phyloP scores from a whole-genome alignment of 1,284 basidiomycete genomes.

The Retiboletus flavoniger region DNA sequence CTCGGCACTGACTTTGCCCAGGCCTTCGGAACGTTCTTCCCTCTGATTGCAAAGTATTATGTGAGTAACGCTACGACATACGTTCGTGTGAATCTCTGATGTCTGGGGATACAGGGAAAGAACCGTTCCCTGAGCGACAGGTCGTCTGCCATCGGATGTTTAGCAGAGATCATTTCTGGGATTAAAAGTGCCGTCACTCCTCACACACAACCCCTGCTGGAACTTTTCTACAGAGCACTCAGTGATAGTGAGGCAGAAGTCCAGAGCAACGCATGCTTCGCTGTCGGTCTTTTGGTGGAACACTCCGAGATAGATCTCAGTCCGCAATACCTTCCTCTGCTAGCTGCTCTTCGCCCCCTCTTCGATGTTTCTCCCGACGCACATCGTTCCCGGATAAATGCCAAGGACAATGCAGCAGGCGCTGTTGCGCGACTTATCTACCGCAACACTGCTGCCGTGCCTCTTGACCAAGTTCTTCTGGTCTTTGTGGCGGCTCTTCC shows the following conservation, averaged over 20 bases:
- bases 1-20: slow-evolving; percentile 85
- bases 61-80: slow-evolving; percentile 47
- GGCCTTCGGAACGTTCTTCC: slow-evolving; percentile 85
- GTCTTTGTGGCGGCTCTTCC: slow-evolving; percentile 83
- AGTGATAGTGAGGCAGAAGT: slow-evolving; percentile 89
- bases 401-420: slow-evolving; percentile 94
- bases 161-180: slow-evolving; percentile 94
- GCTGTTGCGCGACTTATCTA: slow-evolving; percentile 88
- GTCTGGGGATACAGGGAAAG: slow-evolving; percentile 57
- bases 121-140: slow-evolving; percentile 88
- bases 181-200: slow-evolving; percentile 88
- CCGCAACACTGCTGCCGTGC: slow-evolving; percentile 80
- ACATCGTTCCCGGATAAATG: slow-evolving; percentile 70
- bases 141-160: slow-evolving; percentile 89
- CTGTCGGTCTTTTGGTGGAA: slow-evolving; percentile 89
- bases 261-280: slow-evolving; percentile 95
- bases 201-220: slow-evolving; percentile 81
- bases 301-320: slow-evolving; percentile 84
- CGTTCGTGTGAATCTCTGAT: slow-evolving; percentile 6
- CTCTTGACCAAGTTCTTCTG: slow-evolving; percentile 89
- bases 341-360: slow-evolving; percentile 79
- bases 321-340: slow-evolving; percentile 78
- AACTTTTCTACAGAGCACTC: slow-evolving; percentile 83
- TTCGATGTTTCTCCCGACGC: slow-evolving; percentile 70
- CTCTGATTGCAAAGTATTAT: slow-evolving; percentile 91